Evolutionary conservation across 2,329 filamentous ascomycete genomes (phyloP).

Genomic region (Huntiella moniliformis): DNA sequence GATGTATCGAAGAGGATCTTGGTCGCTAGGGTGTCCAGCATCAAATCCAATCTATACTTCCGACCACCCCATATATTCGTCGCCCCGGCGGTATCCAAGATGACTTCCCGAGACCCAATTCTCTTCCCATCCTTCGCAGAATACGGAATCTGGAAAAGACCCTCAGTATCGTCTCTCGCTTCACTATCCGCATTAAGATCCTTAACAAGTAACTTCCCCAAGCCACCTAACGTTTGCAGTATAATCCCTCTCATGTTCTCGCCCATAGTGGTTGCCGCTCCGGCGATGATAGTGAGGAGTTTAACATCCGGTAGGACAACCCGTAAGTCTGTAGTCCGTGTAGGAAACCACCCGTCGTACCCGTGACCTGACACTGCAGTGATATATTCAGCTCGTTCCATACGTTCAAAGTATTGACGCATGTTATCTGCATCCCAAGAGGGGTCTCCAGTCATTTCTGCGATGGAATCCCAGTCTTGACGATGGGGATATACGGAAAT

Average conservation of each 20-base stretch:
- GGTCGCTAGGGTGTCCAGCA: conserved; percentile 18
- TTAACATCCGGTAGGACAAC: conserved; percentile 17
- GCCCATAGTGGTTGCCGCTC: conserved; percentile 16
- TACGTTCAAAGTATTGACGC: conserved; percentile 21
- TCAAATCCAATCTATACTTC: conserved; percentile 14
- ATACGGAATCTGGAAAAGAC: conserved; percentile 39
- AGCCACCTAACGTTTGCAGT: conserved; percentile 14
- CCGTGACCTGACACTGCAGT: conserved; percentile 23
- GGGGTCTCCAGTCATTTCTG: conserved; percentile 23
- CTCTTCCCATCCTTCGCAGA: conserved; percentile 31
- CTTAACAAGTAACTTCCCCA: conserved; percentile 15
- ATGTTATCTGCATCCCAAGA: conserved; percentile 24
- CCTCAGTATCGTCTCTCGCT: conserved; percentile 15
- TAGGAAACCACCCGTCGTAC: conserved; percentile 21
- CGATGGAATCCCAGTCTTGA: conserved; percentile 22
- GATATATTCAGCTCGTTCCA: conserved; percentile 26
- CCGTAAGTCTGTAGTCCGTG: conserved; percentile 12
- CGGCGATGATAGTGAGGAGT: conserved; percentile 16
- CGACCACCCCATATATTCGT: conserved; percentile 16
- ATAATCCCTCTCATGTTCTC: conserved; percentile 13
- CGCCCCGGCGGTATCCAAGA: conserved; percentile 20
- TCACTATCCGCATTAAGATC: conserved; percentile 17
- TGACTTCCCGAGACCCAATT: conserved; percentile 35
- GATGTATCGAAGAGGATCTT: conserved; percentile 20
- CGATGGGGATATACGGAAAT: conserved; percentile 17